These are phyloP conservation scores for Bidens hawaiensis DNA, from an alignment of 140 eudicot species.

Conservation along the genomic window DNA sequence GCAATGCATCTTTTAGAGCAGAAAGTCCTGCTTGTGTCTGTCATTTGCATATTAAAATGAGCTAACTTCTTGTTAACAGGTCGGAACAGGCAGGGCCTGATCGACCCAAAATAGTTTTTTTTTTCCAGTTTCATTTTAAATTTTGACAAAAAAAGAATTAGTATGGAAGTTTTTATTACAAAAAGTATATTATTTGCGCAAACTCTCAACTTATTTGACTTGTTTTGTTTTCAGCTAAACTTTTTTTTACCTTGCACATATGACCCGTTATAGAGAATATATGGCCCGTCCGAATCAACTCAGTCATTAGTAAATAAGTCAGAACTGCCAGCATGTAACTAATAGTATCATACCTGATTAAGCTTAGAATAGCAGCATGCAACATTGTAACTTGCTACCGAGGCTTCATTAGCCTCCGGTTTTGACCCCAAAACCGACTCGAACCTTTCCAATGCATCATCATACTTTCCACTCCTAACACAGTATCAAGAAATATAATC, in stretches of 20 bases:
- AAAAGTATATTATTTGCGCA: too few species aligned
- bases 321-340: neutral
- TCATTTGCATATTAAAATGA: too few species aligned
- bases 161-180: too few species aligned
- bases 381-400: constrained; percentile 92
- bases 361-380: constrained; percentile 97
- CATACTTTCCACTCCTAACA: constrained; percentile 73
- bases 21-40: too few species aligned
- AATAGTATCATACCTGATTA: constrained; percentile 61
- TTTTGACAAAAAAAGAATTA: too few species aligned
- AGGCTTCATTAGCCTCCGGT: constrained; percentile 67
- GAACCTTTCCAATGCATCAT: constrained; percentile 84
- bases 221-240: neutral
- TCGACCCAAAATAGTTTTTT: too few species aligned
- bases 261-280: neutral
- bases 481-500: neutral
- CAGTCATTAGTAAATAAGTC: neutral
- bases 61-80: too few species aligned
- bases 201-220: neutral
- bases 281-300: constrained; percentile 3
- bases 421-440: constrained; percentile 93
- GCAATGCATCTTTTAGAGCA: constrained; percentile 87
- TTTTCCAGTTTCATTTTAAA: too few species aligned
- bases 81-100: too few species aligned
- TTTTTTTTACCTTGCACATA: neutral